Evolutionary conservation across 305 asterid species (phyloP).

Genomic region (Withania somnifera): DNA sequence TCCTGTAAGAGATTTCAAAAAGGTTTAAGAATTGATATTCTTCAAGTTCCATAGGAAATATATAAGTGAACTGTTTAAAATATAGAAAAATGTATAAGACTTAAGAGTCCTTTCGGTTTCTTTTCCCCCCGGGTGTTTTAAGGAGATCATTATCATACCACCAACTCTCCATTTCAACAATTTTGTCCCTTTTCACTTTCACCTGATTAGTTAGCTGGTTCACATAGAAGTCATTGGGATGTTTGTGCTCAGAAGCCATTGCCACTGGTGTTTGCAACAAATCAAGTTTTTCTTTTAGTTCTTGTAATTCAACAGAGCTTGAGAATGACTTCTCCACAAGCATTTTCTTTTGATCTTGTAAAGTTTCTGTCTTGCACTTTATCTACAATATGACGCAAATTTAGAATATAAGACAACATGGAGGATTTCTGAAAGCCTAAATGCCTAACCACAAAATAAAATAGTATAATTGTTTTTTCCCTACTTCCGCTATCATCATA

Average conservation of each 20-base stretch:
- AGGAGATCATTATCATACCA: constrained; percentile 30
- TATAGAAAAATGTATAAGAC: background rate
- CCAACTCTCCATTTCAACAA: constrained; percentile 37
- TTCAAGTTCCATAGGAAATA: background rate
- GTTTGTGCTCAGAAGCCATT: constrained; percentile 31
- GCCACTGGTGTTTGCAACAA: constrained; percentile 34
- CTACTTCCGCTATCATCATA: background rate
- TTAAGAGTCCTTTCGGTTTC: background rate
- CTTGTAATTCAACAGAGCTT: constrained; percentile 20
- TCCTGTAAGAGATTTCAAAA: constrained; percentile 36
- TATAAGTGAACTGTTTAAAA: background rate
- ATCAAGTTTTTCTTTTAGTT: constrained; percentile 25
- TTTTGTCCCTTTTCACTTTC: constrained; percentile 32
- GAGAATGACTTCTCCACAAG: constrained; percentile 15
- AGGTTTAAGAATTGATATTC: background rate
- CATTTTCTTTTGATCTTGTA: constrained; percentile 11
- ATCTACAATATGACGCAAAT: background rate
- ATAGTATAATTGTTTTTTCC: background rate
- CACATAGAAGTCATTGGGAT: constrained; percentile 27
- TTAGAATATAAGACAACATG: background rate
- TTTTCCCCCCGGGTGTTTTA: too few species aligned
- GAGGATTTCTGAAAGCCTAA: background rate
- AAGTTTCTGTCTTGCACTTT: constrained; percentile 3
- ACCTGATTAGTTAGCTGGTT: constrained; percentile 37
- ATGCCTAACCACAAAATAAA: background rate